Percentiles rank a stretch among this genome's conserved stretches.
Evolutionary conservation across 2,329 filamentous ascomycete genomes (phyloP).

Genomic region (Ascochyta pisi): DNA sequence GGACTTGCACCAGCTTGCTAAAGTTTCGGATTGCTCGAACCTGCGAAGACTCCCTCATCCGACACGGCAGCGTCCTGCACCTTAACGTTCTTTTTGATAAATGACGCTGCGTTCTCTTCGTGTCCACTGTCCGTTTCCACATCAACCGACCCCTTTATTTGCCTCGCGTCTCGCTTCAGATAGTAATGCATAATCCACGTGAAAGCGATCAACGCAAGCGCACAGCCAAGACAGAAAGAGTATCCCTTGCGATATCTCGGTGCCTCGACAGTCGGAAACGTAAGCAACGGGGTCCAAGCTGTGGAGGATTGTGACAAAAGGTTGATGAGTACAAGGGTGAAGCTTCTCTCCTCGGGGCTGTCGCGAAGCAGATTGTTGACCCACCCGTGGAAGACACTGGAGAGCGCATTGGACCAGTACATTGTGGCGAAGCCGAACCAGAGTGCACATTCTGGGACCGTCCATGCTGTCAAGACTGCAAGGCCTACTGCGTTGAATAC

Average conservation of each 20-base stretch:
- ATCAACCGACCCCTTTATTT: not conserved
- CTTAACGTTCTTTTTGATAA: not conserved
- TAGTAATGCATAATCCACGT: constrained; percentile 7
- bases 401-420: constrained; percentile 58
- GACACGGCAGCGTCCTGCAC: not conserved
- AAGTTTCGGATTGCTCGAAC: not conserved
- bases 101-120: not conserved
- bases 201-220: constrained; percentile 3
- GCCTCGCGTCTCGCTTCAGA: constrained; percentile 5
- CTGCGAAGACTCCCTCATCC: not conserved
- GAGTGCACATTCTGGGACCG: constrained; percentile 59
- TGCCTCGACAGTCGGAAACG: constrained; percentile 13
- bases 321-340: constrained; percentile 18
- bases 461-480: constrained; percentile 60
- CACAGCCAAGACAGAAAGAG: constrained; percentile 13
- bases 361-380: constrained; percentile 44
- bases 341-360: constrained; percentile 11
- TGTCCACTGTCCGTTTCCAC: not conserved
- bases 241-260: constrained; percentile 12
- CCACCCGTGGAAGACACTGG: constrained; percentile 62
- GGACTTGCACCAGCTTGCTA: too few relatives aligned
- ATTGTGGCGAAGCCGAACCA: constrained; percentile 61
- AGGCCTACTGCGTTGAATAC: constrained; percentile 59
- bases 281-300: constrained; percentile 14
- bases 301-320: constrained; percentile 11